Base-by-base conservation (phyloP, 1,284 basidiomycete species). In the Peniophora sp. region DNA sequence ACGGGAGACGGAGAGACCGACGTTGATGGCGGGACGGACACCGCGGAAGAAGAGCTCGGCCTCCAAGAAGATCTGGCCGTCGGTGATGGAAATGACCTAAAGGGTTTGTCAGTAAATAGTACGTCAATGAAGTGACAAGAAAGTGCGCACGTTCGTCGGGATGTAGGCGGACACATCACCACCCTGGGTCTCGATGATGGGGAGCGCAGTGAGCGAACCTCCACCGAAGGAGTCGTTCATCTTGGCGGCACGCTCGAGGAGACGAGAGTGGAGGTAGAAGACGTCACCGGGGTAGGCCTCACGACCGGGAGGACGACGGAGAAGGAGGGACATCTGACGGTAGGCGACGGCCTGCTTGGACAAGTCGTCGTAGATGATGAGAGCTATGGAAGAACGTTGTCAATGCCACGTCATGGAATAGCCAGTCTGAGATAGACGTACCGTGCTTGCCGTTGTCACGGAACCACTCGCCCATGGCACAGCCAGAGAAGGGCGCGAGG, bases 391-490 rank as follows among this genome's bases (percentile, higher is more conserved):
- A 6, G 15, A 6, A 6, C 6, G 27, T 8, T 20, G 37, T 41
- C 37, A 41, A 15, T 15, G 37, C n/a, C 37, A 41, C 18, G 37
- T 41, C 18, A 41, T 41, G 15, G 8, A 6, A 5, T 5, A 6
- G 15, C 18, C 8, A 5, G n/a, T 41, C 18, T 8, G n/a, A 41
- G n/a, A 17, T 20, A 41, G 39, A 64, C 80, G 51, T 62, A 86
- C 86, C 83, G 62, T 89, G 88, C 74, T 92, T 96, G 79, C 93
- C 94, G 72, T 99, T 98, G 79, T 99, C 96, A 79, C 96, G 93
- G 96, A 99, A 99, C 96, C 96, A 99, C 79, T 99, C 96, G 72
- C 96, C 96, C 91, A 99, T 99, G 66, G 96, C 95, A 74, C 92
- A 96, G 60, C 96, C 96, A 64, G 96, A 96, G 93, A 99, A 99